A percentile compares a stretch with the other conserved stretches of the same genome.
phyloP scores from a whole-genome alignment of 371 early-diverging fungal genomes.

The Mortierella sp. region DNA sequence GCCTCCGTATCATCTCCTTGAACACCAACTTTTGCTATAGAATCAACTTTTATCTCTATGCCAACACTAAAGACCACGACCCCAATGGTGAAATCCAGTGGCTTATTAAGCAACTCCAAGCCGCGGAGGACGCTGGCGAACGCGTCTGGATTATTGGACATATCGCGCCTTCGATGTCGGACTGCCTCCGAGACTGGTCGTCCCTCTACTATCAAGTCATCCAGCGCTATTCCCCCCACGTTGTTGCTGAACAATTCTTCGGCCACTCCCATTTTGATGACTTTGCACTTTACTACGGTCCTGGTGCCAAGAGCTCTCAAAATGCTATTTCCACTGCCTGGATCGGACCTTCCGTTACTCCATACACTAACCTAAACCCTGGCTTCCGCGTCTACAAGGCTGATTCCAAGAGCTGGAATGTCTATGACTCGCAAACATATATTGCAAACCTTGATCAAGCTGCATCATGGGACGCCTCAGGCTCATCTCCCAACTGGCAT shows the following conservation, averaged over 20 bases:
- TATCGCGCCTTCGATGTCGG: conserved; percentile 64
- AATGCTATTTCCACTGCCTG: conserved; percentile 66
- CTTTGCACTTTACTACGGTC: conserved; percentile 63
- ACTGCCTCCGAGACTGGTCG: conserved; percentile 71
- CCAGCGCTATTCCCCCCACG: conserved; percentile 69
- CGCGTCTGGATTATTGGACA: conserved; percentile 74
- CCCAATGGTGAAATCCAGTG: conserved; percentile 67
- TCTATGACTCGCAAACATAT: conserved; percentile 67
- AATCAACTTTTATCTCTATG: conserved; percentile 59
- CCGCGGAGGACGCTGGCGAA: conserved; percentile 64
- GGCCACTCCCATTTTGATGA: conserved; percentile 74
- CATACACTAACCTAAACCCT: conserved; percentile 66
- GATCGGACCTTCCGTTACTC: conserved; percentile 68
- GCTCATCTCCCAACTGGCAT: conserved; percentile 65
- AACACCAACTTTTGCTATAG: conserved; percentile 76
- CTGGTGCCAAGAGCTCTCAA: conserved; percentile 50
- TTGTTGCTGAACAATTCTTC: conserved; percentile 73
- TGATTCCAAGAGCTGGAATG: conserved; percentile 68
- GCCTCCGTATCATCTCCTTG: conserved; percentile 68
- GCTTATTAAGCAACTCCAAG: conserved; percentile 65
- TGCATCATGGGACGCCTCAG: conserved; percentile 52
- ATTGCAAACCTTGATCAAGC: conserved; percentile 65
- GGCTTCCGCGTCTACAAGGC: conserved; percentile 68
- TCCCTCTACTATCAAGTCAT: conserved; percentile 70
- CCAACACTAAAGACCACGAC: conserved; percentile 52